Evolutionary conservation across 1,284 basidiomycete genomes (phyloP), one percentile per base, ranked within the genome.

Genomic region (Taiwanofungus camphoratus): DNA sequence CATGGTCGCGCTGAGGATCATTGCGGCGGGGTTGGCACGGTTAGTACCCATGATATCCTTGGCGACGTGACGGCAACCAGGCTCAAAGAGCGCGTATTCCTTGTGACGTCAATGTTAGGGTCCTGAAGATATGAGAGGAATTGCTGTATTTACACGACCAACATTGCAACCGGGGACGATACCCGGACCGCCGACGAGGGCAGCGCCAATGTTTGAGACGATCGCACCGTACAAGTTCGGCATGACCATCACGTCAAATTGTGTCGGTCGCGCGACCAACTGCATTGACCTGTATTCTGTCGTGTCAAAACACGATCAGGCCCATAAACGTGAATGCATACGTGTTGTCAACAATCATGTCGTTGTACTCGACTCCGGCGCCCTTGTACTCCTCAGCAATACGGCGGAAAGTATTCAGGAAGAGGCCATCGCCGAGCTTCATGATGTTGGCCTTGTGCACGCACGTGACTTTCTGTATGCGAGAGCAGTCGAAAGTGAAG

Each of bases 361-460:
- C 89, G 63, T 96, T 95, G 63, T 79, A 90, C 60, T 83, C 78
- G 62, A 99, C 94, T 42, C 96, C 96, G 45, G 87, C 79, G 49
- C 82, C 84, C 71, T 86, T 90, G 81, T 99, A 99, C 61, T 92
- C 87, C 68, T 99, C 91, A 29, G 94, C 96, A 48, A 99, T 81
- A 51, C 82, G 78, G 58, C 93, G 89, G 85, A 97, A 99, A 22
- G 95, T 98, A 72, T 95, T 96, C 59, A 99, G 79, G 84, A 99
- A 99, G 38, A 99, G 83, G 70, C 96, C 96, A 63, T 99, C 96
- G 66, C 94, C 95, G 58, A 99, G 84, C 72, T 99, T 99, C 96
- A 99, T 99, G 76, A 99, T 99, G 77, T 99, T 99, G 62, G 96
- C 96, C 74, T 99, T 99, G 85, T 99, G 96, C 39, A 99, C 94